Percentiles rank a stretch among this genome's conserved stretches.
These are phyloP conservation scores for Pilobolus umbonatus DNA, from an alignment of 192 early-diverging fungal genomes.

Conservation along the genomic window DNA sequence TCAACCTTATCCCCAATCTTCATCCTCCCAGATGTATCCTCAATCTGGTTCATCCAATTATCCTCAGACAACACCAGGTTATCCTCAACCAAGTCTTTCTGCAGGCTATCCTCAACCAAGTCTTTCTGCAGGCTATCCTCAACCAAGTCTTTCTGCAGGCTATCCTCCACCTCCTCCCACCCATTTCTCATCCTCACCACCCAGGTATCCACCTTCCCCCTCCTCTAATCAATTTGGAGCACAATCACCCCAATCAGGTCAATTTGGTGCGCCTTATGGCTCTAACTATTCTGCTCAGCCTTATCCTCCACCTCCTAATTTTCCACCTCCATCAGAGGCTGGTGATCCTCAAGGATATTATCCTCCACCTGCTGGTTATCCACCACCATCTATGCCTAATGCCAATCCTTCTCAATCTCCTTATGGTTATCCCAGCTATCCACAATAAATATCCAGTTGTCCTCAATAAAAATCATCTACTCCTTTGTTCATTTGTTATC, in stretches of 20 bases:
- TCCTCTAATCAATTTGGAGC: neutral
- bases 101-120: neutral
- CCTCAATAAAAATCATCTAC: too few species aligned
- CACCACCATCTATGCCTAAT: neutral
- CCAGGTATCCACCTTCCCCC: too few species aligned
- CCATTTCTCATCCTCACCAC: too few species aligned
- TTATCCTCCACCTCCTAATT: neutral
- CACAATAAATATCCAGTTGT: too few species aligned
- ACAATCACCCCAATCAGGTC: neutral
- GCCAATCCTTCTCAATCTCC: neutral
- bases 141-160: neutral
- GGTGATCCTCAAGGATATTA: neutral
- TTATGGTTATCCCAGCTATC: neutral
- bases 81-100: slow-evolving; percentile 7
- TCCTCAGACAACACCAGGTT: slow-evolving; percentile 18
- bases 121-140: slow-evolving; percentile 4
- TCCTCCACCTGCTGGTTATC: neutral
- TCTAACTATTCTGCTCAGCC: neutral
- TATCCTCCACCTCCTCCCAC: neutral
- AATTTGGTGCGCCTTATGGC: neutral
- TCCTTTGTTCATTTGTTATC: too few species aligned
- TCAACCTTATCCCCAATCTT: neutral
- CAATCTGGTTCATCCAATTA: neutral
- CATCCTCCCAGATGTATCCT: neutral
- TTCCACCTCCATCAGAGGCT: neutral